Evolutionary conservation across 768 basidiomycete species (phyloP).

Genomic region (Hygrophorus russula): DNA sequence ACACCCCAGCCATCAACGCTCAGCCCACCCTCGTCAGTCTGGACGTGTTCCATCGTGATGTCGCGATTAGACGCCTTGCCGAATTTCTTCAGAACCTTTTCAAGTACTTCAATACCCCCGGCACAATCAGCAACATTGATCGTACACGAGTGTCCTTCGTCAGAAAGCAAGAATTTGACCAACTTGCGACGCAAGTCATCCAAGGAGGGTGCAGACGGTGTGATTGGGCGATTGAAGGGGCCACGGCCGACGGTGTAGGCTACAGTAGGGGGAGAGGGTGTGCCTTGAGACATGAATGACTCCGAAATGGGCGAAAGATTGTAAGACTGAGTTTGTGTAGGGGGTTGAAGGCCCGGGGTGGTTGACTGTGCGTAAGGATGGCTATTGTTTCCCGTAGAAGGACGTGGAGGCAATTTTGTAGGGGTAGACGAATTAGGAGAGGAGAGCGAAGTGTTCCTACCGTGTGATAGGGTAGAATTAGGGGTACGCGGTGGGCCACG

Average conservation of each 20-base stretch:
- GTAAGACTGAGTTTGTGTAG: conserved; percentile 17
- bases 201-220: conserved; percentile 40
- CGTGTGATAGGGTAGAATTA: conserved; percentile 25
- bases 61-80: conserved; percentile 43
- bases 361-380: conserved; percentile 47
- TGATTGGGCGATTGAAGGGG: conserved; percentile 35
- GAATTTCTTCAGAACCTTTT: conserved; percentile 85
- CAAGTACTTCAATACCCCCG: conserved; percentile 78
- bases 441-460: conserved; percentile 41
- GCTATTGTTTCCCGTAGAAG: conserved; percentile 28
- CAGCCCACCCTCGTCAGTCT: conserved; percentile 63
- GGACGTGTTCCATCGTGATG: conserved; percentile 40
- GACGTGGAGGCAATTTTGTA: conserved; percentile 34
- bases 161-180: conserved; percentile 81
- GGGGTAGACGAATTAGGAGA: conserved; percentile 26
- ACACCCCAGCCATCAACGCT: conserved; percentile 87
- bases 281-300: conserved; percentile 33
- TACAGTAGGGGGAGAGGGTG: conserved; percentile 37
- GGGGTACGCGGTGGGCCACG: conserved; percentile 19
- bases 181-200: conserved; percentile 77
- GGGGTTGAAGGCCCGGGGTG: conserved; percentile 32
- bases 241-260: conserved; percentile 50
- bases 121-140: conserved; percentile 75
- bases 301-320: conserved; percentile 71
- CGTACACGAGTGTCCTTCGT: conserved; percentile 66